Evolutionary conservation across 805 yeast genomes (phyloP), one percentile per base, ranked within the genome.

Genomic region (Alloascoidea africana): DNA sequence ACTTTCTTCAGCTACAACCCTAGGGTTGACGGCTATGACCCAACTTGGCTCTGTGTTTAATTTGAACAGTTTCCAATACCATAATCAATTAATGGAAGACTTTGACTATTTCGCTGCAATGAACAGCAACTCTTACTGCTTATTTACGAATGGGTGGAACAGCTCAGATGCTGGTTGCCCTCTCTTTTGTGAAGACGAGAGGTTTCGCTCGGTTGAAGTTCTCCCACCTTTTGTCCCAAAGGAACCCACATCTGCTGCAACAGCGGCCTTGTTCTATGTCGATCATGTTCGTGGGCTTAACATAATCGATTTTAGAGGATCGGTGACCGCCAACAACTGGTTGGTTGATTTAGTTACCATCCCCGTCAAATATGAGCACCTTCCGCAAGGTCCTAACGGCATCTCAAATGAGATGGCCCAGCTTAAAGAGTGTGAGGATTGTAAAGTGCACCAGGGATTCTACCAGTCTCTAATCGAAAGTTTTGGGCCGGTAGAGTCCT

Each of bases 371-470:
- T 23, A 23, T n/a, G 30, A 23, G n/a, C 30, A 8, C n/a, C 8
- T 23, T 23, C n/a, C 30, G 8, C 8, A 8, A 8, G n/a, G n/a
- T 8, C 8, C 8, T 8, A n/a, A n/a, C 8, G n/a, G 8, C 30
- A 23, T 23, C n/a, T 23, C 30, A 23, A 23, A 23, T 23, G n/a
- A 8, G 30, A 23, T 8, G 8, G n/a, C 13, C 30, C 11, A 11
- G 15, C 11, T 32, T 11, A n/a, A 14, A 36, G 44, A 42, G 6
- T 76, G 84, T 52, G 46, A 51, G 11, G 60, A 55, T 11, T 76
- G 85, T 49, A 52, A 47, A 16, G 72, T 75, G n/a, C 89, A 80
- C 55, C 52, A 62, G 39, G 91, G 91, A 0, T 73, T 77, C 46
- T 62, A 66, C 37, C 48, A 59, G 17, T 5, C 36, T 5, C 4